phyloP scores from a whole-genome alignment of 2,329 filamentous ascomycete genomes.

The Microthyrium microscopicum region DNA sequence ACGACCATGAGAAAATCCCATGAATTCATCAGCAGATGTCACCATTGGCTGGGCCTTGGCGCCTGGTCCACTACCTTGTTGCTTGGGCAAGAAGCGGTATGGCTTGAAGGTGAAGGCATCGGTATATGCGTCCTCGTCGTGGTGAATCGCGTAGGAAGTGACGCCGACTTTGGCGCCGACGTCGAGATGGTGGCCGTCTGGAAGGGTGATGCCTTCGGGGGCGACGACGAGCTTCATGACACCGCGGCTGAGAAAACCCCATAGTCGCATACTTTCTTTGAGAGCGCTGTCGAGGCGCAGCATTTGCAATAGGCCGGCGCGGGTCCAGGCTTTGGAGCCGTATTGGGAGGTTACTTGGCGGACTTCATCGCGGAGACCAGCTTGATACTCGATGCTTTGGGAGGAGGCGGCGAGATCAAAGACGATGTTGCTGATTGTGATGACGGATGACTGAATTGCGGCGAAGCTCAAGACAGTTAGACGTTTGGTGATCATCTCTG shows the following conservation, averaged over 20 bases:
- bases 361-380: conserved; percentile 4
- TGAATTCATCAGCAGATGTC: conserved; percentile 6
- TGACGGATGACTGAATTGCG: conserved; percentile 23
- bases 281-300: conserved; percentile 5
- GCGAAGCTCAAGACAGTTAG: conserved; percentile 21
- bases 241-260: conserved; percentile 12
- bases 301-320: conserved; percentile 2
- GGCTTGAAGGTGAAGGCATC: conserved; percentile 5
- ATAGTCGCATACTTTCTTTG: conserved; percentile 8
- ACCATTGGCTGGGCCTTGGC: conserved; percentile 4
- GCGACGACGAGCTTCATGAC: conserved; percentile 22
- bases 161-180: conserved; percentile 19
- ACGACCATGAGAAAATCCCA: conserved; percentile 8
- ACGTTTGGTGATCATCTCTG: conserved; percentile 18
- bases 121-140: conserved; percentile 8
- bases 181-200: conserved; percentile 19
- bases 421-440: conserved; percentile 22
- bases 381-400: neutral
- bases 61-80: neutral
- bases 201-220: conserved; percentile 17
- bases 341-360: neutral
- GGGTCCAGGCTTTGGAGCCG: conserved; percentile 7
- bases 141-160: conserved; percentile 6
- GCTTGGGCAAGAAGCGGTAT: conserved; percentile 8
- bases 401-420: conserved; percentile 22